Base-by-base conservation (phyloP, 2,329 filamentous ascomycete species). In the Dactylellina haptotyla region DNA sequence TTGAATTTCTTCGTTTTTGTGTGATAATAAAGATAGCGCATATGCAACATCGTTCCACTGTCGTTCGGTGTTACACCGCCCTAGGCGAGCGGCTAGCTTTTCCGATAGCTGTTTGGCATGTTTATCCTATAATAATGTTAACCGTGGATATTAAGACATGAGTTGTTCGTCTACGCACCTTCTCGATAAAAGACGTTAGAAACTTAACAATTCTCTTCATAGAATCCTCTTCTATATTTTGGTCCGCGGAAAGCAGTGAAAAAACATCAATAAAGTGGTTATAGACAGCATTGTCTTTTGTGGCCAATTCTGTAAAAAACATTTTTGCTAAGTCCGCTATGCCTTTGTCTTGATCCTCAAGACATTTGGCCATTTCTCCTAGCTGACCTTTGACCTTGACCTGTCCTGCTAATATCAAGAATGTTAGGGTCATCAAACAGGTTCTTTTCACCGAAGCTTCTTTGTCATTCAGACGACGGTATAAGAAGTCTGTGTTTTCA, bases 181-280 rank as follows among this genome's bases (percentile, higher is more conserved):
- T 99, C 80, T 99, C 95, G 76, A 99, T 93, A 80, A 99, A 99
- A 0, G 93, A 92, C 75, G 96, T 88, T 79, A 99, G 82, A 82
- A 99, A 99, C 79, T 92, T 93, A 76, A 99, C 86, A 71, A 99
- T 94, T 73, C 91, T 86, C 80, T 87, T 89, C 82, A 99, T 89
- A 23, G 90, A 88, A 77, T 97, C 92, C 80, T 97, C 94, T 8
- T 92, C 89, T 76, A 99, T 84, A 28, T 85, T 87, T 59, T 87
- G 87, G 77, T 96, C 94, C 0, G 93, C 90, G 67, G 91, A 95
- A 50, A 99, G 84, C 76, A 98, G 83, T 79, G 91, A 94, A 82
- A 99, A 99, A 92, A 99, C 98, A 80, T 99, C 95, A 26, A 99
- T 93, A 82, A 99, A 99, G 83, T 99, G 94, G 80, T 99, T 99